Conservation (phyloP, 345 rosid species). For the Eucalyptus regnans region DNA sequence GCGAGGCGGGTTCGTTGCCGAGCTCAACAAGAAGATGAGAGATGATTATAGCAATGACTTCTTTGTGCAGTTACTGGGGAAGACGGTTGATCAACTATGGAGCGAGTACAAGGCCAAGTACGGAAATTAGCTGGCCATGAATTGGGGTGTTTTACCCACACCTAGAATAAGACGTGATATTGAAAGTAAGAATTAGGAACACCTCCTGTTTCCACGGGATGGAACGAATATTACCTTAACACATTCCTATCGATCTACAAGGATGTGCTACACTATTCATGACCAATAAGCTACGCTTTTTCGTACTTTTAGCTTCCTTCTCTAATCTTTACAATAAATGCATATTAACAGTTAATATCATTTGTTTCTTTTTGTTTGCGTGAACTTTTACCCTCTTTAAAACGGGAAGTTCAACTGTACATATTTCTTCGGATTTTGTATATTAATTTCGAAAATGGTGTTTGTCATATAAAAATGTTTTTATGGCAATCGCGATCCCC, state of each 20-base stretch:
- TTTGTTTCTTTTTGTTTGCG: not conserved
- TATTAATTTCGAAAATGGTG: not conserved
- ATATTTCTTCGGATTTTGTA: not conserved
- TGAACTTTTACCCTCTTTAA: not conserved
- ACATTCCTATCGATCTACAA: not conserved
- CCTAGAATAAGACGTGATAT: not conserved
- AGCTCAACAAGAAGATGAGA: conserved; percentile 60
- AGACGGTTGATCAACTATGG: conserved; percentile 54
- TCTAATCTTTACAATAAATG: not conserved
- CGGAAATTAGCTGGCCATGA: not conserved
- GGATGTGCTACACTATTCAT: not conserved
- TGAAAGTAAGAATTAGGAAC: not conserved
- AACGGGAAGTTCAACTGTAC: not conserved
- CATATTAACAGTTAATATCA: not conserved
- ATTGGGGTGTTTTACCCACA: not conserved
- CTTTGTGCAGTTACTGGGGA: conserved; percentile 48
- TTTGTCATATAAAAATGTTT: not conserved
- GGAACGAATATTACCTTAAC: not conserved
- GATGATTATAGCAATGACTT: conserved; percentile 23
- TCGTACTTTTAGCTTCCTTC: not conserved
- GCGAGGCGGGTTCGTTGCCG: conserved; percentile 54
- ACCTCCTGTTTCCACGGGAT: not conserved
- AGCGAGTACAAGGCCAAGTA: conserved; percentile 58
- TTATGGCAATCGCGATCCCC: not conserved
- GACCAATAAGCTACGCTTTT: not conserved